Evolutionary conservation across 2,329 filamentous ascomycete species (phyloP).

Genomic region (Hymenoscyphus linearis): DNA sequence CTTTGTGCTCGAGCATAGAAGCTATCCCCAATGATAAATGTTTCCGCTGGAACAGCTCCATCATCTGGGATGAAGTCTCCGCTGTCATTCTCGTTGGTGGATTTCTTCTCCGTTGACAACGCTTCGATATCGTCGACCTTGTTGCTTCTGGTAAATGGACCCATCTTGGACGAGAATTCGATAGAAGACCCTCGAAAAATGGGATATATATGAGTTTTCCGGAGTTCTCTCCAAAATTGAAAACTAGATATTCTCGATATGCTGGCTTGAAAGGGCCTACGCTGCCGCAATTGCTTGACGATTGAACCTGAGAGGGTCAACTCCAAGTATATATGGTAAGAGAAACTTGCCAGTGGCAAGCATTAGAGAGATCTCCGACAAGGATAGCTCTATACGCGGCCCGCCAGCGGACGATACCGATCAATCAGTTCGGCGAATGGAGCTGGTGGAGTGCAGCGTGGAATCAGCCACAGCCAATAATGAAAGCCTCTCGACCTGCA

Average conservation of each 20-base stretch:
- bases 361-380: conserved; percentile 13
- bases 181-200: background rate
- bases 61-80: conserved; percentile 27
- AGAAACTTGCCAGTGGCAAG: conserved; percentile 11
- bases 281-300: background rate
- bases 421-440: conserved; percentile 14
- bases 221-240: background rate
- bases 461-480: conserved; percentile 7
- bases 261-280: background rate
- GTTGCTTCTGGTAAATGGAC: conserved; percentile 14
- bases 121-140: conserved; percentile 26
- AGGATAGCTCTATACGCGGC: conserved; percentile 17
- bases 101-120: conserved; percentile 17
- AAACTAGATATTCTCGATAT: background rate
- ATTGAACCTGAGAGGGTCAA: conserved; percentile 5
- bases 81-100: conserved; percentile 16
- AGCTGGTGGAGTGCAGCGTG: conserved; percentile 22
- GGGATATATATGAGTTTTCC: background rate
- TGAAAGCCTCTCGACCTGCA: conserved; percentile 1
- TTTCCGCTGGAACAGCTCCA: conserved; percentile 48
- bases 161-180: conserved; percentile 11
- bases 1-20: conserved; percentile 55
- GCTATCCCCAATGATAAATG: conserved; percentile 50
- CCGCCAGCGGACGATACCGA: conserved; percentile 23
- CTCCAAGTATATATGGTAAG: conserved; percentile 16